Evolutionary conservation across 2,329 filamentous ascomycete species (phyloP), one percentile per base, ranked within the genome.

Genomic region (Cytospora piceicola): DNA sequence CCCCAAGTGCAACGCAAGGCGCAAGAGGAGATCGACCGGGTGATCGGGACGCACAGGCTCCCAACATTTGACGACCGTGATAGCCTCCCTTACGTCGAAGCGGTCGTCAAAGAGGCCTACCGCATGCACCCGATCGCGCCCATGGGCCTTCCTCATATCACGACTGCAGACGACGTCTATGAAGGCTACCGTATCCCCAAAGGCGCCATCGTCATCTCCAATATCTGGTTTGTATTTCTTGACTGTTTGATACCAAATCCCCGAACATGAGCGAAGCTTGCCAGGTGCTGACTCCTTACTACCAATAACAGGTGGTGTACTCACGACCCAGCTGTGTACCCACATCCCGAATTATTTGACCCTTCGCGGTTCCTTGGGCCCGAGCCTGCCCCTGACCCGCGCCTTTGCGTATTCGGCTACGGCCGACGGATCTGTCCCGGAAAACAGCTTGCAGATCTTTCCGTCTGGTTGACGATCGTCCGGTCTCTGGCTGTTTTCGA

Each of bases 401-500:
- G 39, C 4, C 39, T 58, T 24, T 49, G 42, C 30, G 68, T 65
- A 0, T 70, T 70, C 32, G 69, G 69, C 6, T 70, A 61, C 34
- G 69, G 69, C 3, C 49, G 69, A n/a, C 62, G 69, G 1, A 60
- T 61, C 20, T 69, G 69, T 54, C 68, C 68, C 0, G 69, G 69
- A 0, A 49, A 64, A 32, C 39, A 63, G 30, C 61, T 70, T 17
- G 69, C 68, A 14, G 69, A 70, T 32, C n/a, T 60, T 3, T 62
- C 61, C 15, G 46, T 70, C 52, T 70, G 63, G 53, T 22, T 70
- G 17, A 68, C 63, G 17, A 49, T 70, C 32, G 79, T 75, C 2
- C 78, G 79, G 52, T 73, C 75, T 0, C 71, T 84, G 17, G 72
- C 80, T 0, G 78, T 78, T 0, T 82, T 83, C 59, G 72, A 75